Evolutionary conservation across 2,329 filamentous ascomycete species (phyloP), one percentile per base, ranked within the genome.

Genomic region (Aspergillus fumigatus): DNA sequence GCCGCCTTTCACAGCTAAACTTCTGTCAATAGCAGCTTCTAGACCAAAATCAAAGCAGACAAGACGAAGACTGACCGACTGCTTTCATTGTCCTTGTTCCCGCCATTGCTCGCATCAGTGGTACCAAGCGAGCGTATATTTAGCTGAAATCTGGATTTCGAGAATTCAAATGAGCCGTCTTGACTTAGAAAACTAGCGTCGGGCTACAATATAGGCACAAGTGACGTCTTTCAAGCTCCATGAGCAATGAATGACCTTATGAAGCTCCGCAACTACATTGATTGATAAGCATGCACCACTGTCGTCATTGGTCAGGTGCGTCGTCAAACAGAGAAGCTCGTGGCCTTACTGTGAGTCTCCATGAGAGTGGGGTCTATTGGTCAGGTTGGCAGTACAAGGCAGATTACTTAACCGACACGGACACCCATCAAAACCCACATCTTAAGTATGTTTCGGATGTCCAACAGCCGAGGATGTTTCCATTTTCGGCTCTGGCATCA

Each of bases 1-100:
- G 66, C 80, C 82, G 59, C 77, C 75, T 65, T 84, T 79, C 69
- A 86, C 80, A 56, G 80, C 83, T 84, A 47, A 14, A n/a, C 11
- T 47, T 47, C n/a, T 47, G 11, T 47, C 43, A 47, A 23, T 25
- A 47, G 3, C 21, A 11, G 8, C 10, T 11, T 26, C 2, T 23
- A 38, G 32, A 38, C 4, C 5, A 8, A 4, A 23, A 17, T 11
- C 21, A 45, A 23, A 23, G 23, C 10, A 7, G 11, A 47, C 10
- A 47, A 23, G 11, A 26, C 43, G 21, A 7, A 6, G 21, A 47
- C 43, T 23, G 10, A 47, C 43, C 43, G 6, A 47, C 43, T 47
- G 43, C 43, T 23, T 23, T 21, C 43, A 47, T 47, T 3, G 43
- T 47, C 10, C 11, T 47, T 47, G 21, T 23, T 25, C 14, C 19